Percentiles rank a stretch among this genome's conserved stretches.
These are phyloP conservation scores for Aspergillus latus DNA, from an alignment of 2,329 filamentous ascomycete species.

Conservation along the genomic window DNA sequence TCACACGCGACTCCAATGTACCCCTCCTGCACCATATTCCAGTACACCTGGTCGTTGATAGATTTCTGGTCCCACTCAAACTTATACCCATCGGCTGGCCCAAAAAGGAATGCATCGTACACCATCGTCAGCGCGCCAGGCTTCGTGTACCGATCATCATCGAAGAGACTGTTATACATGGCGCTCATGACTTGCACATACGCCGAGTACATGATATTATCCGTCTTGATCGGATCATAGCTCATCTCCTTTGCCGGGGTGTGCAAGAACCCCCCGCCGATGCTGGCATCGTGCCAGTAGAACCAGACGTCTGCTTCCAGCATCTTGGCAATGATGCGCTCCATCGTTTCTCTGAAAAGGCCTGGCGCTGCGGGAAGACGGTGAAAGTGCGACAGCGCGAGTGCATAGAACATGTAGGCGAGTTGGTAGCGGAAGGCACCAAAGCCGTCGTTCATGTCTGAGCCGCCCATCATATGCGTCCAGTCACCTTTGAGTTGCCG, in stretches of 20 bases:
- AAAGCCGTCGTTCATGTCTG: slow-evolving; percentile 7
- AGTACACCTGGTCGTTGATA: slow-evolving; percentile 4
- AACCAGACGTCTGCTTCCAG: slow-evolving; percentile 7
- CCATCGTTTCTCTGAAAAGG: background rate
- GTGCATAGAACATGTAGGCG: background rate
- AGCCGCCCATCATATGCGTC: slow-evolving; percentile 8
- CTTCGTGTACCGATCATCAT: slow-evolving; percentile 6
- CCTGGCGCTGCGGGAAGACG: slow-evolving; percentile 2
- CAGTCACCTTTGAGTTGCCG: slow-evolving; percentile 8
- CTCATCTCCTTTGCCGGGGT: background rate
- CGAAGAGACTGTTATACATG: slow-evolving; percentile 6
- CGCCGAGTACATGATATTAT: slow-evolving; percentile 11
- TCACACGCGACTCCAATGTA: slow-evolving; percentile 5
- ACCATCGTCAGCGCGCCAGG: slow-evolving; percentile 3
- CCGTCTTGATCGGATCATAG: slow-evolving; percentile 3
- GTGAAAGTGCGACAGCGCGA: slow-evolving; percentile 2
- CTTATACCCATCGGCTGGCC: background rate
- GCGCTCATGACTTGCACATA: slow-evolving; percentile 2
- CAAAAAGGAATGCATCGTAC: background rate
- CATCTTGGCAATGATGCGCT: slow-evolving; percentile 6
- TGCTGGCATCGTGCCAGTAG: slow-evolving; percentile 10
- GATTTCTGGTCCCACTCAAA: slow-evolving; percentile 4
- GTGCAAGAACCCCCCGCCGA: background rate
- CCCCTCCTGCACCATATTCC: slow-evolving; percentile 4
- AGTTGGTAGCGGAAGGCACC: slow-evolving; percentile 6